phyloP scores from a whole-genome alignment of 257 asterid species.

The Rauvolfia tetraphylla region DNA sequence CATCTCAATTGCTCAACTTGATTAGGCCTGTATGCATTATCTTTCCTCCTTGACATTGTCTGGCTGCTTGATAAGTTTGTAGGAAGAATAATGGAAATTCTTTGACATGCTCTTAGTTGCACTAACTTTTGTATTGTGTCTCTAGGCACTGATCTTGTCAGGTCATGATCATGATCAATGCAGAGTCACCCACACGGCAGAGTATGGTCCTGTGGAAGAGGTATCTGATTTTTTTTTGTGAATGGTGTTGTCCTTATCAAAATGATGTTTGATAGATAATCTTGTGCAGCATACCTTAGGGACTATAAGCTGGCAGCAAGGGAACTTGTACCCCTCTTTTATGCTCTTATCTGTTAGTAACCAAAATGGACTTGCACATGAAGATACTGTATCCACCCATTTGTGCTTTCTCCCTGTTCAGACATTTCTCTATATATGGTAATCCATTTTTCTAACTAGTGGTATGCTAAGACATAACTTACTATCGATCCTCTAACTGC shows the following conservation, averaged over 20 bases:
- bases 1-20: conserved; percentile 53
- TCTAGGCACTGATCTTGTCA: conserved; percentile 72
- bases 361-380: conserved; percentile 30
- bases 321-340: conserved; percentile 86
- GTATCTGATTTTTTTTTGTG: conserved; percentile 30
- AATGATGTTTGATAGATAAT: conserved; percentile 28
- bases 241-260: conserved; percentile 9
- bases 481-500: background rate
- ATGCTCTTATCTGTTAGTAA: conserved; percentile 80
- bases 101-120: conserved; percentile 2
- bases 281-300: conserved; percentile 88
- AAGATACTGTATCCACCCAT: conserved; percentile 43
- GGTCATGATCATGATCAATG: conserved; percentile 99
- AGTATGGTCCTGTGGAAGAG: conserved; percentile 64
- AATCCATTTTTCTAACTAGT: conserved; percentile 9
- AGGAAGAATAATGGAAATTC: background rate
- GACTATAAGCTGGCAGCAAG: conserved; percentile 98
- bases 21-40: conserved; percentile 68
- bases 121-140: conserved; percentile 24
- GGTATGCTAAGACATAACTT: background rate
- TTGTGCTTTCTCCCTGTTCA: conserved; percentile 95
- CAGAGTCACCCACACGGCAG: conserved; percentile 53
- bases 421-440: conserved; percentile 76
- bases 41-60: conserved; percentile 23
- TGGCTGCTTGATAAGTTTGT: conserved; percentile 6